Base-by-base conservation (phyloP, 345 rosid genomes). In the Linum usitatissimum region DNA sequence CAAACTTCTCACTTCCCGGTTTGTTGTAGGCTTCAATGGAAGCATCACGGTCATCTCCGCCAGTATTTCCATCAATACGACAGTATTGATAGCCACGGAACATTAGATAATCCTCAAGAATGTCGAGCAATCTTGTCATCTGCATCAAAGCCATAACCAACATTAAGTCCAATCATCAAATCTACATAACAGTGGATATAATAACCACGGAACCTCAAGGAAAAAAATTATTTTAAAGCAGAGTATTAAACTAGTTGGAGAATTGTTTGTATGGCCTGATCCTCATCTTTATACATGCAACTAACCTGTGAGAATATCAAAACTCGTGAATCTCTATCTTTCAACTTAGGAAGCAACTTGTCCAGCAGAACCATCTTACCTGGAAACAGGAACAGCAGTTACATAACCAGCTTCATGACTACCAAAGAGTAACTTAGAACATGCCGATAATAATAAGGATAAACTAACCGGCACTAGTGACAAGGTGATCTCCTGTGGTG, bases 31-130 rank as follows among this genome's bases (percentile, higher is more conserved):
- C 80, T 42, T 94, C 99, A 68, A 94, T 94, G 62, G 99, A 81
- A 55, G 99, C 97, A 81, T 94, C 99, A 39, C 99, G 92, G 72
- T 94, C 99, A 55, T 94, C 99, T 70, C 99, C 99, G 51, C 99
- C 97, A 66, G 97, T 94, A 69, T 94, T 94, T 21, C 99, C 99
- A 84, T 94, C 99, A 81, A 94, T 94, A 20, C 97, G 96, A 71
- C 97, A 94, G 74, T 94, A 94, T 34, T 30, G 80, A 68, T 94
- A 84, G 53, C 99, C 99, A 45, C 91, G 77, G 69, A 77, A 94
- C 87, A 94, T 83, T 66, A 94, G 78, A 75, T 94, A 94, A 66
- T 90, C 99, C 78, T 94, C 97, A 55, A 94, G 95, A 82, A 94
- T 94, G 79, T 94, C 99, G 73, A 90, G 85, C 68, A 94, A 80